Base-by-base conservation (phyloP, 306 rosid genomes). In the Astragalus membranaceus region DNA sequence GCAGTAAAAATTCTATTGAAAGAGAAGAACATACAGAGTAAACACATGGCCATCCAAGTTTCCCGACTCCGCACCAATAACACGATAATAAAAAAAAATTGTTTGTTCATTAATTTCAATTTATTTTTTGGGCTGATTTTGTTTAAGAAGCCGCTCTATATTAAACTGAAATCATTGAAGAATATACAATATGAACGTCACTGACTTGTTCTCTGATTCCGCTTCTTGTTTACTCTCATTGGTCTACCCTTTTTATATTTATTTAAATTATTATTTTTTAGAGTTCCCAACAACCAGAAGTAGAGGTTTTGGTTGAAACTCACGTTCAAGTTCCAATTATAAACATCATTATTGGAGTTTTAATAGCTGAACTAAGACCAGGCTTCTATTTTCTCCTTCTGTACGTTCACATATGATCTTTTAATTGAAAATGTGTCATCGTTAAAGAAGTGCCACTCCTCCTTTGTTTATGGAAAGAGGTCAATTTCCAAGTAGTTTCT, bases 401-500 rank as follows among this genome's bases (percentile, higher is more conserved):
- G 54, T 81, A 0, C 23, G 2, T 62, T 62, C 67, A 73, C 71
- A 55, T 16, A 8, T 23, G 17, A 46, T 61, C 52, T 30, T 43
- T 70, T 17, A n/a, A 43, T 51, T 8, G 6, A 54, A 59, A 12
- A 48, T 46, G 36, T 41, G 7, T 26, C 5, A 23, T 61, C 47
- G 47, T 16, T 35, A 36, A 43, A 12, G 36, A 23, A 23, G 50
- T 74, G 33, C 26, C 3, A 62, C 29, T 8, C 1, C 17, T 51
- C 54, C 13, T 30, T 30, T 46, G 32, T 35, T 35, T 36, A 36
- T 50, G 17, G 64, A 50, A 62, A 14, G 3, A 42, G 44, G 55
- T 23, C 29, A 48, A 15, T 60, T 81, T 68, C 78, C 78, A 36
- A 35, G 76, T 7, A 60, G 55, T 67, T 81, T 81, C 78, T 56